Evolutionary conservation across 1,284 basidiomycete genomes (phyloP).

Genomic region (Prillingera fragicola): DNA sequence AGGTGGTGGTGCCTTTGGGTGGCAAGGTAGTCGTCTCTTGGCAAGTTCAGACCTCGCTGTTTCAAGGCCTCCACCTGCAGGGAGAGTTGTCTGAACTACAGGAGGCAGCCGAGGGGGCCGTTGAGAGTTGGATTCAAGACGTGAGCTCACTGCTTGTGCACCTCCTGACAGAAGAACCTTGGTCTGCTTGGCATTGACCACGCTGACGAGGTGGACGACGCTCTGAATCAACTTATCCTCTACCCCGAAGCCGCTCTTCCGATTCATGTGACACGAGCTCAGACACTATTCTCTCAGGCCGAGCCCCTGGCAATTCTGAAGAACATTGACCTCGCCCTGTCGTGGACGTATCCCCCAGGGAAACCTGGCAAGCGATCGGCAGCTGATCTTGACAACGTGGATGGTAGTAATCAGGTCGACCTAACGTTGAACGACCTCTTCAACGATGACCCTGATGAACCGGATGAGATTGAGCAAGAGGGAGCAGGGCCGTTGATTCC

Average conservation of each 20-base stretch:
- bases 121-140: no score
- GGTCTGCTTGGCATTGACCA: constrained; percentile 2
- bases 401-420: no score
- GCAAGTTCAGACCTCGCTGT: no score
- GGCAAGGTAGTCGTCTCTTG: constrained; percentile 15
- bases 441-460: no score
- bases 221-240: constrained; percentile 1
- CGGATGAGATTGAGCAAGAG: no score
- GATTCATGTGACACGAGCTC: neutral
- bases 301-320: constrained; percentile 4
- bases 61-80: no score
- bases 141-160: no score
- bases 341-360: constrained; percentile 2
- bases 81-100: no score
- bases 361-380: neutral
- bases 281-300: neutral
- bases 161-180: constrained; percentile 8
- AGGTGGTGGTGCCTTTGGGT: constrained; percentile 19
- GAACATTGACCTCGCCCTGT: neutral
- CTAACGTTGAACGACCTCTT: no score
- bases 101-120: no score
- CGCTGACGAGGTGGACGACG: neutral
- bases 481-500: no score
- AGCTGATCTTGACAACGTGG: no score
- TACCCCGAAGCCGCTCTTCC: neutral